Percentiles rank a stretch among this genome's conserved stretches.
phyloP scores from a whole-genome alignment of 129 eudicot genomes.

The Logfia minima region DNA sequence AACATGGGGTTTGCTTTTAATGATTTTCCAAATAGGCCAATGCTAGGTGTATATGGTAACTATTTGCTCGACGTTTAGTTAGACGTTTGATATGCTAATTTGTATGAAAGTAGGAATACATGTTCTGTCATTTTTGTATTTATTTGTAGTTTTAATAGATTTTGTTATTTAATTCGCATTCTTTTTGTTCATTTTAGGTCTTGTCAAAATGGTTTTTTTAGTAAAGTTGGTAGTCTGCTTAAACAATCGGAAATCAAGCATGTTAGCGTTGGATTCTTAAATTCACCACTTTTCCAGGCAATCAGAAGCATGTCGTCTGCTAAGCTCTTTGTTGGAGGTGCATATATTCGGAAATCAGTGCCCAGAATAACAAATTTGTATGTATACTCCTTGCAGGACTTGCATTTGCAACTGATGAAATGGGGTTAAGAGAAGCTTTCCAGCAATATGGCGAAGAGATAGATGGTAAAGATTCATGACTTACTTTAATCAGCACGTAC shows the following conservation, averaged over 20 bases:
- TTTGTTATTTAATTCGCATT: constrained; percentile 7
- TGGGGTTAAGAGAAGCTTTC: constrained; percentile 49
- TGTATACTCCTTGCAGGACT: constrained; percentile 34
- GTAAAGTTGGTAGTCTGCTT: constrained; percentile 63
- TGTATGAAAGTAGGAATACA: neutral
- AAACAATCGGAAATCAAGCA: constrained; percentile 61
- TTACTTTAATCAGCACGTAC: neutral
- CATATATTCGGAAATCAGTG: neutral
- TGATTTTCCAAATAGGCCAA: too few relatives aligned
- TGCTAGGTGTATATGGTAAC: neutral
- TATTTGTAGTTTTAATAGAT: neutral
- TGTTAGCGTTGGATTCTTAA: constrained; percentile 41
- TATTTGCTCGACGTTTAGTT: neutral
- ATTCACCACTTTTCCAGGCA: constrained; percentile 55
- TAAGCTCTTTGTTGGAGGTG: constrained; percentile 87
- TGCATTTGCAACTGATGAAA: constrained; percentile 45
- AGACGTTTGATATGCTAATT: neutral
- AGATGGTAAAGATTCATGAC: constrained; percentile 35
- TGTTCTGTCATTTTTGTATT: neutral
- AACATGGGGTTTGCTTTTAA: neutral
- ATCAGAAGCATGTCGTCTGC: constrained; percentile 85
- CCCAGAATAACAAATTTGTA: constrained; percentile 10
- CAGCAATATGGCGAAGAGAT: constrained; percentile 44
- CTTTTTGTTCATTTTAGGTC: constrained; percentile 34
- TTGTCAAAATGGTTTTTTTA: constrained; percentile 56